Percentiles rank a stretch among this genome's conserved stretches.
Conservation (phyloP, 75 land plant species). For the Pinus taeda region DNA sequence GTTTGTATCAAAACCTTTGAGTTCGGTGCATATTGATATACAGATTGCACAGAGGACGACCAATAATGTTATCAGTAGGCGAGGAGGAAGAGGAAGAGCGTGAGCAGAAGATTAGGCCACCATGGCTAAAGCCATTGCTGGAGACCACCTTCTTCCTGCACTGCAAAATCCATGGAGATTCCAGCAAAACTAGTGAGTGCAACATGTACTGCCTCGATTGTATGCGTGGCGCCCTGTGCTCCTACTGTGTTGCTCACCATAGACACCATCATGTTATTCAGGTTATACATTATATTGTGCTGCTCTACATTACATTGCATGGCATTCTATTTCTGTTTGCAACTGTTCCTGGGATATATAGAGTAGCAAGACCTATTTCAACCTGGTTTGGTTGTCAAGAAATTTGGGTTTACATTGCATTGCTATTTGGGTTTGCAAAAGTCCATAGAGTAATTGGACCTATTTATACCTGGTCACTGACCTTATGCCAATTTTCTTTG, state of each 20-base stretch:
- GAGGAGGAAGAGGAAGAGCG: not conserved
- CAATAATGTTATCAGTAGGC: too few species aligned
- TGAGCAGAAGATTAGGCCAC: conserved; percentile 34
- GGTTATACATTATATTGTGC: conserved; percentile 24
- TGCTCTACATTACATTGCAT: not conserved
- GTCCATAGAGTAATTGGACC: not conserved
- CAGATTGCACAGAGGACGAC: too few species aligned
- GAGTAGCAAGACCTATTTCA: not conserved
- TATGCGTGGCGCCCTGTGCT: conserved; percentile 52
- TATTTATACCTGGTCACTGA: not conserved
- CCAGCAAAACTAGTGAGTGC: conserved; percentile 61
- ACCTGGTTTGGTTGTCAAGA: not conserved
- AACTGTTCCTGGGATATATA: not conserved
- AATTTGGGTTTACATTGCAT: not conserved
- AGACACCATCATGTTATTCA: conserved; percentile 64
- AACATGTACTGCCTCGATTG: conserved; percentile 76
- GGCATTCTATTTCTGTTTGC: not conserved
- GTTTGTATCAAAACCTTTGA: too few species aligned
- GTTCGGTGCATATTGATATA: too few species aligned
- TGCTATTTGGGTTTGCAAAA: not conserved
- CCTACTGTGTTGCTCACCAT: conserved; percentile 49
- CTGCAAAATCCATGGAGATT: conserved; percentile 45
- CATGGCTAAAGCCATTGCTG: conserved; percentile 62
- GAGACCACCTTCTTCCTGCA: conserved; percentile 47
- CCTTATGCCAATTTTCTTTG: too few species aligned